Evolutionary conservation across 208 protist species (phyloP).

Genomic region (Acanthamoeba culbertsoni): DNA sequence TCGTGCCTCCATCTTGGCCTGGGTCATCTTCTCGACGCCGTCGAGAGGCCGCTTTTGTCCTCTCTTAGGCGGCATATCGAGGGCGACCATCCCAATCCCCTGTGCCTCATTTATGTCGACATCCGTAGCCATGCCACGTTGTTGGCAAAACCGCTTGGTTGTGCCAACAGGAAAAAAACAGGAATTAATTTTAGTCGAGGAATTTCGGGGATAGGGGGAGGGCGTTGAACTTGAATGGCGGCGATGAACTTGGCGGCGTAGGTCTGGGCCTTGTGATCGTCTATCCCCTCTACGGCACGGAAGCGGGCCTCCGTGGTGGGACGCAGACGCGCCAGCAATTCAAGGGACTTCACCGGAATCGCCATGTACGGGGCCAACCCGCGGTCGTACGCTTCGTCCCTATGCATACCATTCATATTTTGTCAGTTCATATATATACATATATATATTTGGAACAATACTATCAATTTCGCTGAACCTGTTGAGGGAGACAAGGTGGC

Average conservation of each 20-base stretch:
- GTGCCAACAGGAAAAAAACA: background rate
- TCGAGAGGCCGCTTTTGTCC: background rate
- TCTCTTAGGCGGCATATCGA: background rate
- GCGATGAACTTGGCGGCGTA: background rate
- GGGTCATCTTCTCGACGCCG: background rate
- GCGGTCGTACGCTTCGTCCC: background rate
- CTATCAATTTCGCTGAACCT: no score
- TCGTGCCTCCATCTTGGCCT: conserved; percentile 18
- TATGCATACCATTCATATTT: no score
- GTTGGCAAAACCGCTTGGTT: background rate
- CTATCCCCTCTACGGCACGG: background rate
- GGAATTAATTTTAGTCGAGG: no score
- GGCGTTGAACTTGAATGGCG: background rate
- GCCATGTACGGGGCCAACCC: conserved; percentile 43
- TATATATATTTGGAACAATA: background rate
- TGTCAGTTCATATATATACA: background rate
- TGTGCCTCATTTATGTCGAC: background rate
- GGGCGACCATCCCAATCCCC: background rate
- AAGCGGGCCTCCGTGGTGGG: background rate
- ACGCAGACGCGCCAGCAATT: background rate
- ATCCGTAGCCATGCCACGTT: background rate
- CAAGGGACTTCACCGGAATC: background rate
- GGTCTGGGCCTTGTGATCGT: background rate
- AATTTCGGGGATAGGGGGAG: background rate
- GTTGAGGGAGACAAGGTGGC: background rate